Evolutionary conservation across 1,284 basidiomycete genomes (phyloP), one percentile per base, ranked within the genome.

Genomic region (Leccinum fuscescens): DNA sequence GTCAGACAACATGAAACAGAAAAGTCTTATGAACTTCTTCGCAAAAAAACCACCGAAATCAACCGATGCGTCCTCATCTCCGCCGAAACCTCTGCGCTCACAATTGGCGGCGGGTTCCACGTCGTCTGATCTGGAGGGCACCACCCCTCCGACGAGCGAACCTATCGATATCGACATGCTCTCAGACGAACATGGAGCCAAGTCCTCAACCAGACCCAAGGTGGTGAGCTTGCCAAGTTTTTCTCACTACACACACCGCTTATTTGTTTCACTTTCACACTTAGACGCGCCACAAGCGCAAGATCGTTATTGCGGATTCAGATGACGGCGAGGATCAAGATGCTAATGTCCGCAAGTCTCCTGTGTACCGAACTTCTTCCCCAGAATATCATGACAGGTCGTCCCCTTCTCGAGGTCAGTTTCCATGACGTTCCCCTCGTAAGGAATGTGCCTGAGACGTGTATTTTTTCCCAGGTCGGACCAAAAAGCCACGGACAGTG

Each of bases 21-120:
- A 90, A 69, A 90, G 86, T 66, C 78, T 91, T 6, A 86, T 86
- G 73, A 82, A 85, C 8, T 91, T 84, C 74, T 89, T 91, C 66
- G 76, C 76, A 0, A 89, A 88, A 59, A 56, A 73, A n/a, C 44
- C 64, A 35, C 66, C 67, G 22, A 69, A 74, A 54, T 68, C 64
- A 55, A 67, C 66, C 24, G 54, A 66, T 15, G 70, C 71, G 31
- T 58, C 67, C 29, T 59, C 17, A 17, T 65, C 73, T 11, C 78
- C 77, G 65, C 64, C 66, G 33, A 68, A 59, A 55, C 57, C 55
- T 5, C n/a, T 56, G 53, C 55, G 56, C 8, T 51, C 76, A 1
- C 76, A 76, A 29, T 66, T 66, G 9, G 75, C 77, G n/a, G 74
- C 69, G 15, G 80, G 78, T 66, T 80, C 80, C 4, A 69, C 71